Conservation (phyloP, 805 yeast species). For the Clavispora vitiphila region DNA sequence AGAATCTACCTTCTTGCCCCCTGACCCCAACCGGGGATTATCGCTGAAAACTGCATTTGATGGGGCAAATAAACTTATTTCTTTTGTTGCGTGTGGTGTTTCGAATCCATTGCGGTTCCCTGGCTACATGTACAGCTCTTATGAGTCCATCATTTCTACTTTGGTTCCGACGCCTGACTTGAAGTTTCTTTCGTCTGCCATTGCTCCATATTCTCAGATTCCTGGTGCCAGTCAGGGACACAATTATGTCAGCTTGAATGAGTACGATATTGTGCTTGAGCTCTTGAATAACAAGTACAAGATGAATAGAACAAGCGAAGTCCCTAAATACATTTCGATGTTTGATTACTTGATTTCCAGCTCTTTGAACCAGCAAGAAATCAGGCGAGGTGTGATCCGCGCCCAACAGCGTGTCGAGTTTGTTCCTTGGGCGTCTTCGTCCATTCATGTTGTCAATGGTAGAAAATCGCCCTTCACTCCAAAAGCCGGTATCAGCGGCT, state of each 20-base stretch:
- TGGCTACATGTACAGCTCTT: slow-evolving; percentile 81
- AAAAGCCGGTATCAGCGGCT: slow-evolving; percentile 50
- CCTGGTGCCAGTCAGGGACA: slow-evolving; percentile 27
- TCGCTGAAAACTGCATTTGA: slow-evolving; percentile 49
- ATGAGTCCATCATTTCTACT: slow-evolving; percentile 75
- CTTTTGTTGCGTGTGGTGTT: slow-evolving; percentile 77
- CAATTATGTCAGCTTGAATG: slow-evolving; percentile 60
- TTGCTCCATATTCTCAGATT: slow-evolving; percentile 40
- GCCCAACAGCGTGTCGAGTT: slow-evolving; percentile 66
- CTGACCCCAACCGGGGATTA: slow-evolving; percentile 18
- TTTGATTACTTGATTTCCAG: slow-evolving; percentile 64
- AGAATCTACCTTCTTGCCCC: slow-evolving; percentile 45
- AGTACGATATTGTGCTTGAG: slow-evolving; percentile 81
- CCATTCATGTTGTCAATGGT: slow-evolving; percentile 75
- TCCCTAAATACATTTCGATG: slow-evolving; percentile 56
- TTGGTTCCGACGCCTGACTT: slow-evolving; percentile 81
- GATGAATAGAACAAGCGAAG: slow-evolving; percentile 50
- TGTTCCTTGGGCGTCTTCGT: slow-evolving; percentile 81
- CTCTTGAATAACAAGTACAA: slow-evolving; percentile 72
- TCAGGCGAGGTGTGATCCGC: slow-evolving; percentile 59
- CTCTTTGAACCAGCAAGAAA: slow-evolving; percentile 61
- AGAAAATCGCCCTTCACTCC: slow-evolving; percentile 58
- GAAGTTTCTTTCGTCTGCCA: slow-evolving; percentile 45
- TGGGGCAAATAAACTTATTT: slow-evolving; percentile 79
- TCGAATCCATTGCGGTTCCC: slow-evolving; percentile 91